phyloP scores from a whole-genome alignment of 2,329 filamentous ascomycete species.

The Ophiostoma quercus region DNA sequence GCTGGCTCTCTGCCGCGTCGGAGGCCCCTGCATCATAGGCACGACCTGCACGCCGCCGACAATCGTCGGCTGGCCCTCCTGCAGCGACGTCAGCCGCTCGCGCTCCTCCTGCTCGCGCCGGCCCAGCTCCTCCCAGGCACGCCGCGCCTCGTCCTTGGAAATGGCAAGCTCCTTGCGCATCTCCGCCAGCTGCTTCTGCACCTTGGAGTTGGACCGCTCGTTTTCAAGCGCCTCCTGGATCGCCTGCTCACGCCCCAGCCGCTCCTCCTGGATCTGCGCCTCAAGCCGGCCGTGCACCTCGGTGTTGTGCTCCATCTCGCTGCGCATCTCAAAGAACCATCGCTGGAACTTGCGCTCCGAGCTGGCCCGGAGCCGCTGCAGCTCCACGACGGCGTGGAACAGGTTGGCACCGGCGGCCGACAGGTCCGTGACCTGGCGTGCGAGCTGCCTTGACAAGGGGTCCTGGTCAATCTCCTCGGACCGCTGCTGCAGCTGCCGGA shows the following conservation, averaged over 20 bases:
- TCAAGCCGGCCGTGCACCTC: conserved; percentile 81
- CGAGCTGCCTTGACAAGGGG: conserved; percentile 79
- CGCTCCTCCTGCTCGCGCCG: conserved; percentile 89
- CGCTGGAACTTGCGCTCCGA: conserved; percentile 97
- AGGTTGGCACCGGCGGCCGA: conserved; percentile 94
- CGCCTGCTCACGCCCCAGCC: conserved; percentile 62
- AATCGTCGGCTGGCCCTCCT: conserved; percentile 79
- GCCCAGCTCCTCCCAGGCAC: conserved; percentile 96
- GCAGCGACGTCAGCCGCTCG: conserved; percentile 76
- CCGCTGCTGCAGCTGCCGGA: conserved; percentile 85
- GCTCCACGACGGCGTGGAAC: conserved; percentile 94
- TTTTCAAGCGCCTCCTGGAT: conserved; percentile 61
- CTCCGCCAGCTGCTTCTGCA: conserved; percentile 75
- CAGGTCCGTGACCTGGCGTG: conserved; percentile 92
- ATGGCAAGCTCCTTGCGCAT: conserved; percentile 91
- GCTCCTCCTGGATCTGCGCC: conserved; percentile 66
- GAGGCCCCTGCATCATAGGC: conserved; percentile 73
- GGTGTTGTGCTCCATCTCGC: conserved; percentile 77
- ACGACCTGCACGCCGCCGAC: conserved; percentile 94
- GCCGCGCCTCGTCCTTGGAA: conserved; percentile 88
- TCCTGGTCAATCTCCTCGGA: conserved; percentile 77
- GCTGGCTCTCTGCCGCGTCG: conserved; percentile 33
- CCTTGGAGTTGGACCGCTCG: conserved; percentile 62
- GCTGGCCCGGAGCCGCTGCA: conserved; percentile 87
- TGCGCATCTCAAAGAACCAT: conserved; percentile 94